Base-by-base conservation (phyloP, 2,329 filamentous ascomycete genomes). In the Verticillium nonalfalfae region DNA sequence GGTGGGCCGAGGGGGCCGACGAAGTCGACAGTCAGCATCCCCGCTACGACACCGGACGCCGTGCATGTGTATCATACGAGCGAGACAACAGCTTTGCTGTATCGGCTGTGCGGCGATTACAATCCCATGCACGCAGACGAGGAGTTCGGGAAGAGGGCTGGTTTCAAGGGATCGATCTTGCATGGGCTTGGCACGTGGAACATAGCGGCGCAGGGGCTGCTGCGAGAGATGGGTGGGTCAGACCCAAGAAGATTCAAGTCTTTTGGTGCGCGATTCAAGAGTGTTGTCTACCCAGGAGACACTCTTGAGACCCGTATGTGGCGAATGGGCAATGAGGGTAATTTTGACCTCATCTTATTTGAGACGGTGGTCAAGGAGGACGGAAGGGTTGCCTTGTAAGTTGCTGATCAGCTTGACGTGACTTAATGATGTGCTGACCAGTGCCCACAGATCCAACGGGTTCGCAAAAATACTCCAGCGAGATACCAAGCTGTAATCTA, bases 141-240 rank as follows among this genome's bases (percentile, higher is more conserved):
- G n/a, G 72, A 69, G 15, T 77, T 77, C 52, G 77, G 76, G 1
- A 68, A 68, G 63, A 70, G 71, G 6, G 76, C 76, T 9, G 79
- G 79, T 14, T 81, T 81, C 65, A 75, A 75, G 40, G 77, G 77
- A 1, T 71, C 73, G 4, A 80, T 81, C 60, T 67, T 81, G 57
- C 79, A 81, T 60, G 78, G 79, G 1, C 67, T 81, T 35, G 76
- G 74, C 9, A 80, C 76, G 15, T 81, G 78, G 77, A 81, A 81
- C 64, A 76, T 78, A 60, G 75, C 74, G 1, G 78, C 78, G 15
- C 76, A 79, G 62, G 75, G 73, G 2, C 59, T 81, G 4, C 68
- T 81, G 60, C 72, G 71, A 55, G 69, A 71, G 62, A 63, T 79
- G 4, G 79, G 77, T 18, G 70, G 66, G 7, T 76, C 75, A 9